phyloP scores from a whole-genome alignment of 2,329 filamentous ascomycete species.

The Epicoccum sorghinum region DNA sequence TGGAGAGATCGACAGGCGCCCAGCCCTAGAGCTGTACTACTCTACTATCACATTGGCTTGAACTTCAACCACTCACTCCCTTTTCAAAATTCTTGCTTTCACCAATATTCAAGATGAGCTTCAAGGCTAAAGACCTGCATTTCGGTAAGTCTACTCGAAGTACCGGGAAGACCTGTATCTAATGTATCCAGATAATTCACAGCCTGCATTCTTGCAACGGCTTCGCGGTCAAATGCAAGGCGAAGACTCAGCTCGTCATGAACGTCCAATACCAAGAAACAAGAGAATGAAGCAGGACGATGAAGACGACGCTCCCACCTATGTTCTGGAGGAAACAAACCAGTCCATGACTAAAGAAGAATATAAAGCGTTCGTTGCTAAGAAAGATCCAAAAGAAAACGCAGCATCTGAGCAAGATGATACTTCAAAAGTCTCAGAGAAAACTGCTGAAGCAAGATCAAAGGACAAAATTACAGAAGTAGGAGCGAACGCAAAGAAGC shows the following conservation, averaged over 20 bases:
- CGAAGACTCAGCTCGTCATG: constrained; percentile 55
- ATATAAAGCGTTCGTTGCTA: constrained; percentile 52
- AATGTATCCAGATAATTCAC: constrained; percentile 54
- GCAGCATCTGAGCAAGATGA: constrained; percentile 11
- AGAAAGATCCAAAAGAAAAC: constrained; percentile 29
- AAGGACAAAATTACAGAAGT: constrained; percentile 43
- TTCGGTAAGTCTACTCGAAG: constrained; percentile 56
- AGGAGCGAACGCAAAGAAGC: constrained; percentile 44
- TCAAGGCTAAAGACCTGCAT: constrained; percentile 72
- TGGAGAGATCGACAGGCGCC: constrained; percentile 17
- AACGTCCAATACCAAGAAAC: constrained; percentile 52
- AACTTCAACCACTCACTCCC: neutral
- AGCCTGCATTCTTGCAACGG: constrained; percentile 54
- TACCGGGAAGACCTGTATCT: constrained; percentile 42
- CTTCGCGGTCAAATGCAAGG: constrained; percentile 60
- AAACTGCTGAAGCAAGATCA: constrained; percentile 11
- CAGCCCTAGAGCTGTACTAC: constrained; percentile 13
- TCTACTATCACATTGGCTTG: constrained; percentile 4
- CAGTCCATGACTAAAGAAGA: constrained; percentile 62
- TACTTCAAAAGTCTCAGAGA: constrained; percentile 8
- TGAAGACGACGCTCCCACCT: constrained; percentile 76
- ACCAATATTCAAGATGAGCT: constrained; percentile 53
- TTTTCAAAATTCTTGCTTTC: neutral
- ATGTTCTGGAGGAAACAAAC: constrained; percentile 75
- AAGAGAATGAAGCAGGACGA: constrained; percentile 61